Evolutionary conservation across 164 flowering plant genomes (phyloP).

Genomic region (Hamamelis virginiana): DNA sequence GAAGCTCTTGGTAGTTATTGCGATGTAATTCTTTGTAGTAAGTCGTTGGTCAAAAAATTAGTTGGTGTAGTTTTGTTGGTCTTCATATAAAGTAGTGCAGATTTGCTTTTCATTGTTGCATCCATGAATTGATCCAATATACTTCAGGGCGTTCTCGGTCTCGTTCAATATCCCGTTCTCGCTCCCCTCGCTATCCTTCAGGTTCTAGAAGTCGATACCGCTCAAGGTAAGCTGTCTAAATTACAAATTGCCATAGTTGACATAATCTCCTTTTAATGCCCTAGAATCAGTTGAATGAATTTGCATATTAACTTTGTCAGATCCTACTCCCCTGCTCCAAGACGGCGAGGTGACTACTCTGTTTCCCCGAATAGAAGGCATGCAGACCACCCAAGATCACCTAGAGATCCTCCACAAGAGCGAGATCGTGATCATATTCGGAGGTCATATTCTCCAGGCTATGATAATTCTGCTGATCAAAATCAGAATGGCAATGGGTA

Average conservation of each 20-base stretch:
- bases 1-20: neutral
- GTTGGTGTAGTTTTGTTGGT: neutral
- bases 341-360: conserved; percentile 52
- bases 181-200: conserved; percentile 64
- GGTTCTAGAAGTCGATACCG: conserved; percentile 60
- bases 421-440: conserved; percentile 34
- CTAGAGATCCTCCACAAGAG: conserved; percentile 47
- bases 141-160: conserved; percentile 68
- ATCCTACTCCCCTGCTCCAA: conserved; percentile 68
- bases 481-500: conserved; percentile 44
- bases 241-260: neutral
- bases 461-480: conserved; percentile 32
- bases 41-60: neutral
- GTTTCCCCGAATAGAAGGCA: conserved; percentile 60
- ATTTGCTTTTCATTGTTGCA: neutral
- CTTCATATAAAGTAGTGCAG: neutral
- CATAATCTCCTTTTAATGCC: neutral
- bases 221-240: conserved; percentile 56
- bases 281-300: neutral
- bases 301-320: conserved; percentile 27
- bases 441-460: conserved; percentile 60
- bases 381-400: conserved; percentile 47
- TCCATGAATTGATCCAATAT: neutral
- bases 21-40: neutral
- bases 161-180: conserved; percentile 63